Evolutionary conservation across 495 filamentous ascomycete genomes (phyloP), one percentile per base, ranked within the genome.

Genomic region (Aspergillus bertholletiae): DNA sequence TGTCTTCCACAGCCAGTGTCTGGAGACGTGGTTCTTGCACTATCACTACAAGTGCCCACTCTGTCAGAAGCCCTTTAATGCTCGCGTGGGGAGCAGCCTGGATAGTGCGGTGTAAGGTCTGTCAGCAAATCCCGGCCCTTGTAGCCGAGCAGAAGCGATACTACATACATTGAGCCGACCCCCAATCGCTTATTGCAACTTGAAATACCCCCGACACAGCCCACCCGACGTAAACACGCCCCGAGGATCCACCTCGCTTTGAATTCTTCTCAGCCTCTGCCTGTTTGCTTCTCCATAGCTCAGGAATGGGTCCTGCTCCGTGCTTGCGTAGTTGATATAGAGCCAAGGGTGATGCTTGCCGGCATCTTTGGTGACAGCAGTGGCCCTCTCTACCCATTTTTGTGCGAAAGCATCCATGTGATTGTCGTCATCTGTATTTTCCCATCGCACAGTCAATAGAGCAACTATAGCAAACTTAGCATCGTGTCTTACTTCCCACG

Each of bases 271-370:
- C 18, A 54, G 20, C 27, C 32, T 55, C 28, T 24, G 61, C 50
- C 18, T 3, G 41, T 56, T 68, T n/a, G 56, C 56, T 15, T 37
- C 8, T 11, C 72, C 74, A 54, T 74, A 74, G 17, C 62, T 60
- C 17, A 23, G 51, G 27, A 75, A 67, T 15, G 66, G 63, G 30
- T 68, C 55, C 61, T 71, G 70, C 20, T 55, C 49, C 8, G 45
- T 43, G 27, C 34, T 57, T 3, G 67, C 62, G 35, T 68, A 71
- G 35, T 72, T 70, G 15, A 70, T 45, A 40, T 57, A 57, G 7
- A 52, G 20, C 41, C 43, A 57, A 17, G 23, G 30, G 41, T 57
- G 41, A 26, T 47, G 21, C 17, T 27, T 46, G 13, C 55, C 55
- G 5, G 27, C 55, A 7, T 46, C 26, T 15, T 12, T 22, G 17